Evolutionary conservation across 2,329 filamentous ascomycete species (phyloP).

Genomic region (Pseudocercospora macadamiae): DNA sequence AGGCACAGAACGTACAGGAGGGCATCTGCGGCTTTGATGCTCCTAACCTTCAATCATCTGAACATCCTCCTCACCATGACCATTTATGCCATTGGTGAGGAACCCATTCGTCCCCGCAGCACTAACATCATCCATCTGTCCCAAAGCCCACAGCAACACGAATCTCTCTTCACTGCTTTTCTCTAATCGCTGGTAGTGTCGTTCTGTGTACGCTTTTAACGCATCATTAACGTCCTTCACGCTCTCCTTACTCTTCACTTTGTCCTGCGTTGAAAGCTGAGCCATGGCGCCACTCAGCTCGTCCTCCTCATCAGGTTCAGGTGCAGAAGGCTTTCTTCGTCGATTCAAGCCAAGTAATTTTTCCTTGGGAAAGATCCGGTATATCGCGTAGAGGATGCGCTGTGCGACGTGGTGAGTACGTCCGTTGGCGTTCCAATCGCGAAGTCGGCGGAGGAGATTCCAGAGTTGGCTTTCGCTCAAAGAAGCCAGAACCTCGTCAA

Average conservation of each 20-base stretch:
- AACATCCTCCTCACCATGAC: slow-evolving; percentile 23
- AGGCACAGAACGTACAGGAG: too few relatives aligned
- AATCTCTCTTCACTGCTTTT: slow-evolving; percentile 94
- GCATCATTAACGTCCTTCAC: slow-evolving; percentile 84
- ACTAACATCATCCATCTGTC: slow-evolving; percentile 80
- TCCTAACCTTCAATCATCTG: slow-evolving; percentile 27
- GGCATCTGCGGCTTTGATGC: too few relatives aligned
- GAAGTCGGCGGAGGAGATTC: slow-evolving; percentile 74
- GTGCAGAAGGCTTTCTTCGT: slow-evolving; percentile 32
- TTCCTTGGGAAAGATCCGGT: slow-evolving; percentile 78
- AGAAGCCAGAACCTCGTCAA: slow-evolving; percentile 80
- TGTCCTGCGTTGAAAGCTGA: slow-evolving; percentile 36
- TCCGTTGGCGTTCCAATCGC: slow-evolving; percentile 98
- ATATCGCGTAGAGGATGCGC: slow-evolving; percentile 76
- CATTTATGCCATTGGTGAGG: slow-evolving; percentile 22
- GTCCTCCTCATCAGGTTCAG: slow-evolving; percentile 30
- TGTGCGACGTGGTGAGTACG: slow-evolving; percentile 84
- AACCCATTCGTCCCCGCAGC: slow-evolving; percentile 22
- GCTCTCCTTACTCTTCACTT: slow-evolving; percentile 57
- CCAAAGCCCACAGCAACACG: slow-evolving; percentile 87
- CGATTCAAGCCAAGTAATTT: slow-evolving; percentile 62
- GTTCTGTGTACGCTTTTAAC: slow-evolving; percentile 87
- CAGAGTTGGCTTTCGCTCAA: slow-evolving; percentile 86
- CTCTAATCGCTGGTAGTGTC: slow-evolving; percentile 87
- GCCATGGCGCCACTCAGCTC: slow-evolving; percentile 37